Percentiles rank a stretch among this genome's conserved stretches.
Conservation (phyloP, 139 green algal genomes). For the Coelastrella sp. region DNA sequence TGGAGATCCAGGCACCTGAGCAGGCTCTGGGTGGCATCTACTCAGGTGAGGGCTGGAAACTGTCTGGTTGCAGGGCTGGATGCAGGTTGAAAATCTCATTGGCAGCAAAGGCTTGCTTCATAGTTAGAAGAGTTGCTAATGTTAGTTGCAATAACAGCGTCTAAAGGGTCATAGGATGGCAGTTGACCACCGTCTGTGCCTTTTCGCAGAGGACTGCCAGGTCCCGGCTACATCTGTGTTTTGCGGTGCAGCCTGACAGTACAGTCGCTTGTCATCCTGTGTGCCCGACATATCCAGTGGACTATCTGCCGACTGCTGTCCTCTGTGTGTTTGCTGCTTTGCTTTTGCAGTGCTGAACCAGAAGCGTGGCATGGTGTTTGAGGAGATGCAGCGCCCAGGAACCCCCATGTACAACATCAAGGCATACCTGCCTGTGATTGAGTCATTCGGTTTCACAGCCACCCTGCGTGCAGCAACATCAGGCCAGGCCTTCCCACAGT, state of each 20-base stretch:
- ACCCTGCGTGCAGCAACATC: constrained; percentile 95
- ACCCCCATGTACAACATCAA: constrained; percentile 99
- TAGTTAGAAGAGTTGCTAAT: too few species aligned
- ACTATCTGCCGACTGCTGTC: too few species aligned
- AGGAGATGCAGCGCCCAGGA: constrained; percentile 97
- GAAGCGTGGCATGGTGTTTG: constrained; percentile 99
- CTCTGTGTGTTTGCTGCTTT: too few species aligned
- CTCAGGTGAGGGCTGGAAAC: constrained; percentile 40
- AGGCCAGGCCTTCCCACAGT: constrained; percentile 98
- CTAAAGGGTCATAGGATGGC: too few species aligned
- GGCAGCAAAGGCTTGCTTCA: too few species aligned
- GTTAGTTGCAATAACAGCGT: too few species aligned
- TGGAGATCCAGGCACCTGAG: constrained; percentile 99
- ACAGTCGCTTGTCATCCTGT: too few species aligned
- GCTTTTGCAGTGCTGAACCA: constrained; percentile 92
- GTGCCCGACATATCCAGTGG: too few species aligned
- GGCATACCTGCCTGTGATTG: constrained; percentile 95
- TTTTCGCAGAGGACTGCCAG: too few species aligned
- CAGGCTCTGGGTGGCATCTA: constrained; percentile 95
- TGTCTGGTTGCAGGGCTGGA: not conserved
- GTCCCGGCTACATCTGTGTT: too few species aligned
- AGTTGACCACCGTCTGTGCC: too few species aligned
- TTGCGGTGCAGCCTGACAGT: not conserved
- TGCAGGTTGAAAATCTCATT: too few species aligned
- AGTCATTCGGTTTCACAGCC: constrained; percentile 99